Base-by-base conservation (phyloP, 2,329 filamentous ascomycete genomes). In the Diaporthe nobilis region DNA sequence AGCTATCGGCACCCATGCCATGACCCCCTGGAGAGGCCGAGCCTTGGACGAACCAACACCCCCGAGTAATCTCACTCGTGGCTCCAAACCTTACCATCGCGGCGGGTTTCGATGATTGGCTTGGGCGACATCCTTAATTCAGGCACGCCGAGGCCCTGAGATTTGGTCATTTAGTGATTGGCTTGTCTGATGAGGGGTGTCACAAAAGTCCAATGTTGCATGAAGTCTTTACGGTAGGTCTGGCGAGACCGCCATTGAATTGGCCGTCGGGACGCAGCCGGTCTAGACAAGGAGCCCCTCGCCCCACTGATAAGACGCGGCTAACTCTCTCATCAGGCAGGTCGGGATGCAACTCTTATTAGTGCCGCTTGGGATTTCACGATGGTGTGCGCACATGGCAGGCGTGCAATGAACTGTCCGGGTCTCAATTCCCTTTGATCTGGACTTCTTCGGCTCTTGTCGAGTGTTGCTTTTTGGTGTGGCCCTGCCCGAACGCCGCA, bases 41-140 rank as follows among this genome's bases (percentile, higher is more conserved):
- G 44, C 57, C 53, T 37, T 25, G 37, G 34, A n/a, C 47, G 37
- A n/a, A 31, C 28, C 58, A 49, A 51, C 47, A n/a, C 7, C 44
- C 70, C 57, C 28, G 47, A 42, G 34, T n/a, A 39, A 63, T 60
- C 55, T 51, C 55, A 44, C 8, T 12, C 31, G 22, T 37, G 47
- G 44, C 42, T 39, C 57, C 37, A 39, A 61, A 72, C 44, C 47
- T 61, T 63, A 72, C 71, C 71, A 51, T 5, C n/a, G 57, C 71
- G 57, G 57, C 58, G 71, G 71, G 58, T 61, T 63, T 63, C 44
- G n/a, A 72, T 72, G 71, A 63, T 72, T 61, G 71, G 71, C 51
- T 49, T 63, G 57, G 71, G n/a, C 57, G 49, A 42, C 12, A 28
- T n/a, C 20, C 15, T n/a, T 6, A 60, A 47, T 57, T 47, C 68